Percentiles rank a stretch among this genome's conserved stretches.
Conservation (phyloP, 2,329 filamentous ascomycete species). For the Botryotinia calthae region DNA sequence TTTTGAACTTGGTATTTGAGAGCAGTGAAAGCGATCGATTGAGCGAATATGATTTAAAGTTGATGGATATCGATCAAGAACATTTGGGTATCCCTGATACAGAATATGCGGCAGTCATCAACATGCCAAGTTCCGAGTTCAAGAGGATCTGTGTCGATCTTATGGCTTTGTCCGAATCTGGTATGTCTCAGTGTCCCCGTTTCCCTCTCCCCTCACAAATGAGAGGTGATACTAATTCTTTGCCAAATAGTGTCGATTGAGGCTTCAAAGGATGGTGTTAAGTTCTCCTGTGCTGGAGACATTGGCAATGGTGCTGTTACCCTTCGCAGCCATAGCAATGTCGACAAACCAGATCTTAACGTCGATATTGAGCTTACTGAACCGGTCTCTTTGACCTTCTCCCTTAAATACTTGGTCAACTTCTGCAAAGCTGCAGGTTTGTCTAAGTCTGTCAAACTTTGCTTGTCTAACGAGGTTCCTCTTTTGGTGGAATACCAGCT, state of each 20-base stretch:
- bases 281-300: constrained; percentile 89
- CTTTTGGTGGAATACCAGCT: constrained; percentile 90
- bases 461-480: constrained; percentile 92
- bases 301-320: constrained; percentile 95
- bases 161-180: constrained; percentile 89
- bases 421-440: constrained; percentile 97
- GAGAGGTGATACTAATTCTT: constrained; percentile 24
- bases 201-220: not conserved
- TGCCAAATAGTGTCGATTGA: constrained; percentile 78
- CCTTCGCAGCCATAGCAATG: constrained; percentile 80
- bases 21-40: constrained; percentile 82
- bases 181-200: constrained; percentile 51
- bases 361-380: constrained; percentile 89
- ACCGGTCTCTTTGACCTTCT: constrained; percentile 93
- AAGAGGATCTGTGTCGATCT: constrained; percentile 93
- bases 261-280: constrained; percentile 94
- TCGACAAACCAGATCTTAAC: constrained; percentile 84
- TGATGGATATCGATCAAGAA: constrained; percentile 99
- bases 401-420: constrained; percentile 98
- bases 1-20: constrained; percentile 94
- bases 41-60: constrained; percentile 98
- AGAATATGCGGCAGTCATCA: constrained; percentile 91
- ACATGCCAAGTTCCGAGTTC: constrained; percentile 87
- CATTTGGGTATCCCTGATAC: constrained; percentile 98
- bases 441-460: constrained; percentile 81